Evolutionary conservation across 75 land plant genomes (phyloP).

Genomic region (Pinus albicaulis): DNA sequence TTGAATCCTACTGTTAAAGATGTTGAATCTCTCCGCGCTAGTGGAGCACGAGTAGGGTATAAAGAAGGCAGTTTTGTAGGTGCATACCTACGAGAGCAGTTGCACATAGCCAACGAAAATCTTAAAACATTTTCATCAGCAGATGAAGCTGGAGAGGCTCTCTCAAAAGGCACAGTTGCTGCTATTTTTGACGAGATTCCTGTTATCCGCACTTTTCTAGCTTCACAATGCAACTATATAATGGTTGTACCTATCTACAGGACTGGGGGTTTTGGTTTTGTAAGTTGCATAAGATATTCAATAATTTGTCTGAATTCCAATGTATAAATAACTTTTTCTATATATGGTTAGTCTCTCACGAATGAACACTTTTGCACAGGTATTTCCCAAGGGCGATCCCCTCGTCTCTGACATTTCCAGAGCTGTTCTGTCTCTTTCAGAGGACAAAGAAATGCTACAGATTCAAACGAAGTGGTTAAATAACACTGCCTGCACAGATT

Average conservation of each 20-base stretch:
- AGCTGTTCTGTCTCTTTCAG: constrained; percentile 38
- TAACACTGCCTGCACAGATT: constrained; percentile 5
- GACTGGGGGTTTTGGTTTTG: not conserved
- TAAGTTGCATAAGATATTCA: not conserved
- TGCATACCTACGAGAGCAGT: constrained; percentile 21
- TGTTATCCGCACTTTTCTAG: not conserved
- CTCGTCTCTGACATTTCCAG: constrained; percentile 30
- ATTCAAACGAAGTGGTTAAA: constrained; percentile 23
- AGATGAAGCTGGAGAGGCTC: constrained; percentile 29
- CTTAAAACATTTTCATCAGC: constrained; percentile 5
- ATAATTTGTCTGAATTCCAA: no score
- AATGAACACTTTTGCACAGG: constrained; percentile 11
- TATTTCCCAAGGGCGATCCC: constrained; percentile 51
- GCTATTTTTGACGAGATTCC: constrained; percentile 4
- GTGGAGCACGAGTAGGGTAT: constrained; percentile 35
- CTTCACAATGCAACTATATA: not conserved
- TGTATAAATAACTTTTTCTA: no score
- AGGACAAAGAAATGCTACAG: constrained; percentile 19
- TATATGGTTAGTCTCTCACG: no score
- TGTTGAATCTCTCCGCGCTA: constrained; percentile 17
- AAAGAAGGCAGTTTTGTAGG: constrained; percentile 35
- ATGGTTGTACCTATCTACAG: not conserved
- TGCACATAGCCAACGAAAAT: constrained; percentile 21
- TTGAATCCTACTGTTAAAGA: constrained; percentile 30
- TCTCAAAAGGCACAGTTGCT: constrained; percentile 16